Evolutionary conservation across 768 basidiomycete species (phyloP), one percentile per base, ranked within the genome.

Genomic region (Lyophyllum shimeji): DNA sequence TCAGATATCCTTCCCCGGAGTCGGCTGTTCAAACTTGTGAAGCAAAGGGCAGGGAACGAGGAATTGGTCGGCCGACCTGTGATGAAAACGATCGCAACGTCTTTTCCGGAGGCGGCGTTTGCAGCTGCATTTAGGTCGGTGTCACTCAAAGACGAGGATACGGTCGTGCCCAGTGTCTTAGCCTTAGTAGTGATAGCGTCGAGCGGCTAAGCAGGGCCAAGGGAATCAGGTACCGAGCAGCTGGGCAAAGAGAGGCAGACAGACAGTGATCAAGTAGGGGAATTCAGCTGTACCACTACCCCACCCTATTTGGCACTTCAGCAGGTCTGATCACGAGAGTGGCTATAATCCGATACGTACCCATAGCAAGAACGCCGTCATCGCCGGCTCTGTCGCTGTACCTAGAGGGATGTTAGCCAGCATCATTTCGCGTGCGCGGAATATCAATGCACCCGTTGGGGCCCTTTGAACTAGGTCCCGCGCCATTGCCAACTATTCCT

Each of bases 311-410:
- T 45, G 18, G 25, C 21, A 17, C 13, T 45, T 8, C 58, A n/a
- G 56, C 34, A 23, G 15, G 52, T 37, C 27, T 20, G 9, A 29
- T 18, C 9, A 29, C 29, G 9, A 29, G 29, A 29, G 8, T 49
- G 13, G 42, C 33, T 1, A 69, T 74, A 13, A 66, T 67, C 2
- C 46, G 42, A 25, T 74, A 76, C 76, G 75, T 78, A 67, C 85
- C 86, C 76, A 85, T 79, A 0, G 79, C 86, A 2, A 89, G 74
- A 20, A 85, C 82, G 13, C 85, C 84, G 55, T 77, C 76, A 52
- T 83, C 71, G 8, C 84, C 81, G 20, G 78, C 78, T 23, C 83
- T 76, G 58, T 86, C 85, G 2, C 71, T 56, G 55, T 75, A 80
- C 12, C 76, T 76, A 40, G 13, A 48, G 37, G 24, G 13, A 25